Conservation (phyloP, 768 basidiomycete species). For the Rhodotorula graminis region DNA sequence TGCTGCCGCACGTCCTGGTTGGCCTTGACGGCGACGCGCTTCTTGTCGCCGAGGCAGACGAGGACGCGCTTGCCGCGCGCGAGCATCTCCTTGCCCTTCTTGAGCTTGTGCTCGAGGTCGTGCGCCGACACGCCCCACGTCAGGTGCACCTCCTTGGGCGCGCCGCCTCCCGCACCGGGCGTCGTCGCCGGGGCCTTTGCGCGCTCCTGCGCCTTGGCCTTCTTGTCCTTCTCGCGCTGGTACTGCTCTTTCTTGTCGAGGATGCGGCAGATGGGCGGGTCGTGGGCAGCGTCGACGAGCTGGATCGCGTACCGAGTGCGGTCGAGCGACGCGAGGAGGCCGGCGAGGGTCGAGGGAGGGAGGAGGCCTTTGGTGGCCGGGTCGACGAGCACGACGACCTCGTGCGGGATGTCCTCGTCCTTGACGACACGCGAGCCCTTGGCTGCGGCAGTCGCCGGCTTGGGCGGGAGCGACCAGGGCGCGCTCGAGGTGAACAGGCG, state of each 20-base stretch:
- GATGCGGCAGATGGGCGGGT: slow-evolving; percentile 62
- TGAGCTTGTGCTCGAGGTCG: slow-evolving; percentile 65
- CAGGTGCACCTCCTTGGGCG: slow-evolving; percentile 64
- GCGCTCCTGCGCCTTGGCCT: slow-evolving; percentile 48
- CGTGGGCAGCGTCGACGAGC: slow-evolving; percentile 52
- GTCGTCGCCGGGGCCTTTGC: slow-evolving; percentile 27
- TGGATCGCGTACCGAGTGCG: slow-evolving; percentile 53
- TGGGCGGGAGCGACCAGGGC: background rate
- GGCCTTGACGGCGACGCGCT: slow-evolving; percentile 44
- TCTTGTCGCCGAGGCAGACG: slow-evolving; percentile 58
- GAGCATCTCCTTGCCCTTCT: slow-evolving; percentile 58
- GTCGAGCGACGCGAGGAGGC: slow-evolving; percentile 54
- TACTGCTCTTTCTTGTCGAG: slow-evolving; percentile 53
- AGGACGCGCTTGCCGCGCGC: slow-evolving; percentile 60
- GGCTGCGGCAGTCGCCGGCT: background rate
- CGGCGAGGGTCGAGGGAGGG: slow-evolving; percentile 47
- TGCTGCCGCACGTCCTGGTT: slow-evolving; percentile 42
- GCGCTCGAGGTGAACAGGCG: background rate
- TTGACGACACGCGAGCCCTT: slow-evolving; percentile 1
- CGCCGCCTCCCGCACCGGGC: slow-evolving; percentile 41
- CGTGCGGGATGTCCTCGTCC: slow-evolving; percentile 51
- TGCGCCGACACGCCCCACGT: slow-evolving; percentile 61
- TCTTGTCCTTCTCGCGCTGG: slow-evolving; percentile 49
- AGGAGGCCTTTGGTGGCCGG: slow-evolving; percentile 51
- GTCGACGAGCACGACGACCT: slow-evolving; percentile 54